Percentiles rank a stretch among this genome's conserved stretches.
Evolutionary conservation across 2,329 filamentous ascomycete genomes (phyloP).

Genomic region (Beauveria pseudobassiana): DNA sequence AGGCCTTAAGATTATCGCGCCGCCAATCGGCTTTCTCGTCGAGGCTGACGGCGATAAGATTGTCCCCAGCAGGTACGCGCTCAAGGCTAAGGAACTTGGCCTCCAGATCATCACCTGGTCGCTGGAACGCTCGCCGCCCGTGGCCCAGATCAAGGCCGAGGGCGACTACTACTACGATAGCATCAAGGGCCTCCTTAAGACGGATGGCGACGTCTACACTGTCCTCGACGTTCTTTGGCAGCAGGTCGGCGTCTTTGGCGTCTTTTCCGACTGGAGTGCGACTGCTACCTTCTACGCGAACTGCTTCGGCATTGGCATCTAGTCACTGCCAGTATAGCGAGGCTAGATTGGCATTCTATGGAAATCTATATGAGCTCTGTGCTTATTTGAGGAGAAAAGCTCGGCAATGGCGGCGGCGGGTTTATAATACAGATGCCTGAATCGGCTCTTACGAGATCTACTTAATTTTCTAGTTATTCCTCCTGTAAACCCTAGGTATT

Average conservation of each 20-base stretch:
- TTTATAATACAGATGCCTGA: too few relatives aligned
- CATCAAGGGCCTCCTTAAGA: slow-evolving; percentile 45
- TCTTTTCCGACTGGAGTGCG: slow-evolving; percentile 65
- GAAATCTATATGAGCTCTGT: not conserved
- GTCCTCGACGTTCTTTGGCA: slow-evolving; percentile 57
- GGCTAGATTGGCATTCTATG: not conserved
- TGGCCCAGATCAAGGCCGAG: slow-evolving; percentile 37
- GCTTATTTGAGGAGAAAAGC: too few relatives aligned
- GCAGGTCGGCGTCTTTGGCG: slow-evolving; percentile 51
- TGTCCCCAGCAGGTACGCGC: slow-evolving; percentile 56
- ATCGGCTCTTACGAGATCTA: too few relatives aligned
- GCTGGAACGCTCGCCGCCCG: slow-evolving; percentile 56
- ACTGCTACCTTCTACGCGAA: slow-evolving; percentile 66
- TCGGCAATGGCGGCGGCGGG: too few relatives aligned
- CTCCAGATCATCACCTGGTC: slow-evolving; percentile 63
- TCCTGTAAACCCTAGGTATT: too few relatives aligned
- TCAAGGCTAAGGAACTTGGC: slow-evolving; percentile 50
- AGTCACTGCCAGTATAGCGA: not conserved
- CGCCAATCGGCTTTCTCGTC: slow-evolving; percentile 56
- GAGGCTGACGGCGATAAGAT: slow-evolving; percentile 44
- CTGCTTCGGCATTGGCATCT: slow-evolving; percentile 43
- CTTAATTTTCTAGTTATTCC: too few relatives aligned
- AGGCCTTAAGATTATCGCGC: slow-evolving; percentile 56
- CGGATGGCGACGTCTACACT: slow-evolving; percentile 59
- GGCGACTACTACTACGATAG: slow-evolving; percentile 50